Base-by-base conservation (phyloP, 176 grass and related monocot species). In the Pharus latifolius region DNA sequence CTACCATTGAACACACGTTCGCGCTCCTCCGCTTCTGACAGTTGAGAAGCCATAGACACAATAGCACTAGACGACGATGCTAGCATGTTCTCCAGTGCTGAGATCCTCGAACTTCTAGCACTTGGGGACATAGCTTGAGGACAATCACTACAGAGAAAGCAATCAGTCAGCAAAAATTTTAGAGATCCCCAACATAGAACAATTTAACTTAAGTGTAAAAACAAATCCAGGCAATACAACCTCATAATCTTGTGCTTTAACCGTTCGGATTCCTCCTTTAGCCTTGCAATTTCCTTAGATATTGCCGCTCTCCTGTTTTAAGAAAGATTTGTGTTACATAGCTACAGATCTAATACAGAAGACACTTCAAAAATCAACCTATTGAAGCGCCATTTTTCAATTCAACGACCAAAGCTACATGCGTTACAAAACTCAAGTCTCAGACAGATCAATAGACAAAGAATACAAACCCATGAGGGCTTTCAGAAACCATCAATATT, bases 101-200 rank as follows among this genome's bases (percentile, higher is more conserved):
- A 88, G 66, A 99, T 99, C 80, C 95, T 91, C 42, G 89, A 91
- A 78, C 87, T 94, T 65, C 95, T 75, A 28, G 90, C 90, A 20
- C 95, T 99, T 74, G 95, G 95, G 60, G 90, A 99, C 95, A 99
- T 99, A 73, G 79, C 78, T 64, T 99, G 87, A 33, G 95, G 95
- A 78, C 45, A 80, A 13, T 84, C 77, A 81, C 89, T 88, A 32
- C 12, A 17, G 41, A 37, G 11, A 27, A 42, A 67, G 26, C 55
- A 83, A 28, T 3, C 13, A 26, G 62, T 28, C 42, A 72, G 33
- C 1, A 14, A 9, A 67, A 69, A 19, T 38, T n/a, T 27, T 13
- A 69, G 22, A 34, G n/a, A 35, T 1, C 11, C 49, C 19, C 3
- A 49, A 35, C 10, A 23, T 32, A 10, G 32, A 27, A 20, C 33